Percentiles rank a stretch among this genome's conserved stretches.
phyloP scores from a whole-genome alignment of 805 yeast species.

The Candida berthetii region DNA sequence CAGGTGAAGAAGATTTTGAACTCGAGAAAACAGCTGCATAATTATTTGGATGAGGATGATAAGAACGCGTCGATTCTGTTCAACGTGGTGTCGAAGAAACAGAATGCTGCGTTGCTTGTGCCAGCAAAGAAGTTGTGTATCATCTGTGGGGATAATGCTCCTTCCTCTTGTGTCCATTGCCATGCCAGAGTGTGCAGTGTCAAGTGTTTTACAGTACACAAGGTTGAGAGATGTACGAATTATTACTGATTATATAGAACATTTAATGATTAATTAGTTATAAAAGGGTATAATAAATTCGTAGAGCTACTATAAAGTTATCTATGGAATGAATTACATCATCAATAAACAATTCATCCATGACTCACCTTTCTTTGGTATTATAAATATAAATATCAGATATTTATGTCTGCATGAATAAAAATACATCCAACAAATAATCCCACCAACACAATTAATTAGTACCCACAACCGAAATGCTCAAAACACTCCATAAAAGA shows the following conservation, averaged over 20 bases:
- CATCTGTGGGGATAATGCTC: conserved; percentile 38
- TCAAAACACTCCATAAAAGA: too few species aligned
- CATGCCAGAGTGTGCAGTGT: conserved; percentile 34
- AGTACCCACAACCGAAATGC: neutral
- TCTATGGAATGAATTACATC: too few species aligned
- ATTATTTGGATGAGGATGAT: conserved; percentile 37
- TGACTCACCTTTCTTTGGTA: too few species aligned
- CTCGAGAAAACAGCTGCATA: conserved; percentile 33
- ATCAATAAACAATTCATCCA: too few species aligned
- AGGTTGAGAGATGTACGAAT: conserved; percentile 36
- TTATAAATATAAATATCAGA: too few species aligned
- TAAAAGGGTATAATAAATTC: too few species aligned
- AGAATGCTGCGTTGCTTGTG: conserved; percentile 20
- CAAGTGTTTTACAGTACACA: conserved; percentile 32
- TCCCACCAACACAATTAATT: too few species aligned
- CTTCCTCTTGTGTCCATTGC: conserved; percentile 34
- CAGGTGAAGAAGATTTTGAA: conserved; percentile 31
- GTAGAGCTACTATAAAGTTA: too few species aligned
- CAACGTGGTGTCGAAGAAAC: conserved; percentile 23
- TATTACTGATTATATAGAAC: conserved; percentile 9
- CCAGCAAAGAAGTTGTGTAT: conserved; percentile 35
- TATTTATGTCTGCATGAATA: too few species aligned
- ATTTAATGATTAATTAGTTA: too few species aligned
- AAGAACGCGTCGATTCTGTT: conserved; percentile 24
- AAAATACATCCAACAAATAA: too few species aligned